Evolutionary conservation across 352 stramenopile species (phyloP).

Genomic region (Pythium monospermum): DNA sequence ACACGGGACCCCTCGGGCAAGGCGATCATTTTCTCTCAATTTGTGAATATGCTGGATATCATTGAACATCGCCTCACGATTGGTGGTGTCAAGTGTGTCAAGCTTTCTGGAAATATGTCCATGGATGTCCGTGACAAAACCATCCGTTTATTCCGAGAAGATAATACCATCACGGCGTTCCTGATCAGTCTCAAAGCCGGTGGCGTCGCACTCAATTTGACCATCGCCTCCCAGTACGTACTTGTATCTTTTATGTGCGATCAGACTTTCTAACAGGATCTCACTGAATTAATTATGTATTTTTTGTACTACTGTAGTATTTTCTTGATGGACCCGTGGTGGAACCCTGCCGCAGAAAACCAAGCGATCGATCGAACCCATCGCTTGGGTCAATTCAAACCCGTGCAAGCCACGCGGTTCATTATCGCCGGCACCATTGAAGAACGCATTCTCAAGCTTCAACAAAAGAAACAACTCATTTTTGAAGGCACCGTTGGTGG

Average conservation of each 20-base stretch:
- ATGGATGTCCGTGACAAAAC: conserved; percentile 82
- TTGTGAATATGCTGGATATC: conserved; percentile 99
- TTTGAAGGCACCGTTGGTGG: conserved; percentile 99
- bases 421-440: conserved; percentile 98
- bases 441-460: conserved; percentile 97
- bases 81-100: conserved; percentile 86
- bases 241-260: neutral
- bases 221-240: conserved; percentile 92
- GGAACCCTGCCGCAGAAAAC: conserved; percentile 95
- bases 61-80: conserved; percentile 94
- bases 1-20: conserved; percentile 92
- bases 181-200: conserved; percentile 98
- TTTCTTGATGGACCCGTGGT: conserved; percentile 98
- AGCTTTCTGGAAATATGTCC: conserved; percentile 89
- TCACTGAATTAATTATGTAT: conserved; percentile 11
- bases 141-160: conserved; percentile 80
- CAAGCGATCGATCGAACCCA: conserved; percentile 98
- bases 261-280: neutral
- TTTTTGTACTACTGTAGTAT: conserved; percentile 56
- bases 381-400: conserved; percentile 96
- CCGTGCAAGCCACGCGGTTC: conserved; percentile 96
- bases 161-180: conserved; percentile 92
- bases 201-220: conserved; percentile 98
- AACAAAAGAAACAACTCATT: conserved; percentile 93
- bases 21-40: conserved; percentile 98